Percentiles rank a stretch among this genome's conserved stretches.
These are phyloP conservation scores for Boletus huronensis DNA, from an alignment of 768 basidiomycete species.

Conservation along the genomic window DNA sequence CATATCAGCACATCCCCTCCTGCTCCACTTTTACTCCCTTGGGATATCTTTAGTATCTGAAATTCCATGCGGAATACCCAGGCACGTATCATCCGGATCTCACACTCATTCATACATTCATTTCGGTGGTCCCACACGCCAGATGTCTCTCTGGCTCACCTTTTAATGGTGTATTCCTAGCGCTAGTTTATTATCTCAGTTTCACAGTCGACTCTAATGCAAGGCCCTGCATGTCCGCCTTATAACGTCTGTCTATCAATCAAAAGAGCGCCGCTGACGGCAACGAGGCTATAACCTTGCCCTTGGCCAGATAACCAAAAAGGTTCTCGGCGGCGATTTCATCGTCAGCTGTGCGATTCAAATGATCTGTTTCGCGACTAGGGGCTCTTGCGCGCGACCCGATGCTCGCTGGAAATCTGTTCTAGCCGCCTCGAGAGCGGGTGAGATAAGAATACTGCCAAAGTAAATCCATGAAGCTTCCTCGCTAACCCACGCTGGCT, in stretches of 20 bases:
- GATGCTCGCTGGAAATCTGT: background rate
- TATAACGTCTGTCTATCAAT: background rate
- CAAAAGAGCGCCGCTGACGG: background rate
- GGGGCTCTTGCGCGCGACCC: background rate
- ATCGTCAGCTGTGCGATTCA: background rate
- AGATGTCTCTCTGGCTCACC: background rate
- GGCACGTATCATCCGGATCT: constrained; percentile 1
- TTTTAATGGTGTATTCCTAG: constrained; percentile 6
- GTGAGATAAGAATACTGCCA: background rate
- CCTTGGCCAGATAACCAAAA: background rate
- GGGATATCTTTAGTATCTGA: constrained; percentile 7
- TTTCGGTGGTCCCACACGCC: constrained; percentile 3
- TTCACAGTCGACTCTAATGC: too few species aligned
- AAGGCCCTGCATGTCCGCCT: too few species aligned
- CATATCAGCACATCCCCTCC: background rate
- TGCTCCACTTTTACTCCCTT: background rate
- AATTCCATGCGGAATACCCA: constrained; percentile 1
- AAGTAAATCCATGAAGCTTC: background rate
- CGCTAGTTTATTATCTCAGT: background rate
- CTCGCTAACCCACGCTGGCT: background rate
- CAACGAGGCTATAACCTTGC: background rate
- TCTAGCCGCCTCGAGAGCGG: background rate
- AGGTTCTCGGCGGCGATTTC: background rate
- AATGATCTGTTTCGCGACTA: too few species aligned
- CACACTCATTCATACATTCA: constrained; percentile 13